Percentiles rank a stretch among this genome's conserved stretches.
phyloP scores from a whole-genome alignment of 2,329 filamentous ascomycete species.

The Lachnellula arida region DNA sequence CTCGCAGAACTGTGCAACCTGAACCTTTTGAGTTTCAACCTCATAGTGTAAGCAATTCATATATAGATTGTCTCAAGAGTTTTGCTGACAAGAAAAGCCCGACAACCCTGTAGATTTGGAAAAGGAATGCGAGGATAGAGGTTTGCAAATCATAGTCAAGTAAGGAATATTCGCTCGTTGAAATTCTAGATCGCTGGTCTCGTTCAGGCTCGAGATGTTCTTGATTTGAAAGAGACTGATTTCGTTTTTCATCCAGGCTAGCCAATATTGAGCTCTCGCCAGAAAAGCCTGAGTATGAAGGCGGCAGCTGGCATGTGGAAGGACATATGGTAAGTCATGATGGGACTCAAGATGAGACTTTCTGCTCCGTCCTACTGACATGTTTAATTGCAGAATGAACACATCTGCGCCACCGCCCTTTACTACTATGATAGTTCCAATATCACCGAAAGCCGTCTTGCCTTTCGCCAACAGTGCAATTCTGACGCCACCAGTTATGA shows the following conservation, averaged over 20 bases:
- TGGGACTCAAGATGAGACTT: no score
- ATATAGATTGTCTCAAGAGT: no score
- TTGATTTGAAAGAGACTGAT: no score
- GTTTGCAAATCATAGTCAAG: slow-evolving; percentile 60
- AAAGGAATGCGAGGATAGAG: slow-evolving; percentile 21
- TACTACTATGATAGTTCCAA: slow-evolving; percentile 48
- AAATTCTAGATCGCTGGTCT: no score
- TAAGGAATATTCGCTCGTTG: no score
- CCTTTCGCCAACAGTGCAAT: slow-evolving; percentile 37
- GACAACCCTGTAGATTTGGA: neutral
- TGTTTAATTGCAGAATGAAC: slow-evolving; percentile 40
- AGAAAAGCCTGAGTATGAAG: slow-evolving; percentile 45
- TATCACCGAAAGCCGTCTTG: slow-evolving; percentile 38
- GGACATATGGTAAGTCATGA: slow-evolving; percentile 9
- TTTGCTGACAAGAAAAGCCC: neutral
- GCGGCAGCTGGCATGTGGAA: slow-evolving; percentile 44
- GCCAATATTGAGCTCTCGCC: slow-evolving; percentile 54
- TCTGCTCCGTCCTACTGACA: neutral
- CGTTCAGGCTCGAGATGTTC: no score
- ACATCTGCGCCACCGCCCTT: slow-evolving; percentile 49
- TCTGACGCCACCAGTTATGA: neutral
- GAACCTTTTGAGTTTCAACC: slow-evolving; percentile 11
- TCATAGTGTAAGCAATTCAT: neutral
- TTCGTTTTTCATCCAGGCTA: slow-evolving; percentile 30
- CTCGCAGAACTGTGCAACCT: slow-evolving; percentile 2